phyloP scores from a whole-genome alignment of 2,329 filamentous ascomycete species.

The Kalmusia sp. region DNA sequence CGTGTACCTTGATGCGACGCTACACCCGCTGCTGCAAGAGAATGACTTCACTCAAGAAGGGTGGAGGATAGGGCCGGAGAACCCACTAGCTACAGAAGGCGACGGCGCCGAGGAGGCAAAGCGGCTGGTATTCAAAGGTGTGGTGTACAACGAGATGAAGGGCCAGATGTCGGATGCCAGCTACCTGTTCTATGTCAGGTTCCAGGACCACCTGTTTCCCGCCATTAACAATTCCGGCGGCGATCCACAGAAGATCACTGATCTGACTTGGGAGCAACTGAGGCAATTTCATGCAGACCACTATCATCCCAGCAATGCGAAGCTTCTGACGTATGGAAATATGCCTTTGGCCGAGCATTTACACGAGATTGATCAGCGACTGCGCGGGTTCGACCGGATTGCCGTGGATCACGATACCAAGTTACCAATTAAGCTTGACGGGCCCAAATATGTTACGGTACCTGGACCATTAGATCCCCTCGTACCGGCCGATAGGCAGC shows the following conservation, averaged over 20 bases:
- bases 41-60: slow-evolving; percentile 96
- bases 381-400: slow-evolving; percentile 76
- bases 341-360: slow-evolving; percentile 86
- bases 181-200: slow-evolving; percentile 94
- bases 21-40: slow-evolving; percentile 86
- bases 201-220: slow-evolving; percentile 93
- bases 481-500: slow-evolving; percentile 83
- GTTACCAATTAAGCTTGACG: slow-evolving; percentile 74
- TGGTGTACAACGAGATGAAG: slow-evolving; percentile 99
- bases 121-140: slow-evolving; percentile 90
- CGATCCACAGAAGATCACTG: slow-evolving; percentile 94
- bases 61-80: slow-evolving; percentile 94
- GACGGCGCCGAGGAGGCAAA: slow-evolving; percentile 62
- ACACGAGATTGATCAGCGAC: slow-evolving; percentile 75
- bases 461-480: slow-evolving; percentile 86
- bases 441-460: slow-evolving; percentile 73
- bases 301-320: slow-evolving; percentile 97
- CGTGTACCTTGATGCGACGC: slow-evolving; percentile 93
- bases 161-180: slow-evolving; percentile 97
- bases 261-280: slow-evolving; percentile 89
- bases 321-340: slow-evolving; percentile 93
- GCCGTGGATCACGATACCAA: slow-evolving; percentile 76
- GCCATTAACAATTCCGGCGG: slow-evolving; percentile 96
- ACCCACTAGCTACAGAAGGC: slow-evolving; percentile 64
- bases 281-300: slow-evolving; percentile 88